Evolutionary conservation across 2,329 filamentous ascomycete species (phyloP).

Genomic region (Penicillium sp.): DNA sequence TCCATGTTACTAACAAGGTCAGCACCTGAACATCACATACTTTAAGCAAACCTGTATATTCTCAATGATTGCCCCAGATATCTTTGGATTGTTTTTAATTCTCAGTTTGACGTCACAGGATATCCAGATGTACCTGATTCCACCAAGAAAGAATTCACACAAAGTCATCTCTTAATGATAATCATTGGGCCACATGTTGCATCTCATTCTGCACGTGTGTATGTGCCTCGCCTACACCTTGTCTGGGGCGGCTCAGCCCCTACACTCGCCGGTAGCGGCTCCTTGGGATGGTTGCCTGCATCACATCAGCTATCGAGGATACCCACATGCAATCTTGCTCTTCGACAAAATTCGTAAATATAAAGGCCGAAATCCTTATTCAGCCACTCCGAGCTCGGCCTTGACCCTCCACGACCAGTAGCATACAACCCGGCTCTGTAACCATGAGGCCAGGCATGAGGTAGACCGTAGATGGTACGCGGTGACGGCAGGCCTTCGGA

Average conservation of each 20-base stretch:
- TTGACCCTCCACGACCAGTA: background rate
- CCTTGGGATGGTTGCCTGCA: background rate
- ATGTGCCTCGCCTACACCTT: no score
- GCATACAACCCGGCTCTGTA: conserved; percentile 1
- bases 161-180: no score
- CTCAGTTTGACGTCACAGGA: no score
- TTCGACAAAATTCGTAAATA: background rate
- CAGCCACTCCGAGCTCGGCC: background rate
- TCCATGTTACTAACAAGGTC: no score
- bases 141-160: background rate
- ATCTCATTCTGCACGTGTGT: no score
- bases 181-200: no score
- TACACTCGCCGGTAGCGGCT: background rate
- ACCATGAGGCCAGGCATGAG: background rate
- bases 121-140: background rate
- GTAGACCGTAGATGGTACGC: background rate
- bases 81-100: background rate
- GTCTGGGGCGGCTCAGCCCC: no score
- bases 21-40: background rate
- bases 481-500: background rate
- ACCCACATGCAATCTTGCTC: background rate
- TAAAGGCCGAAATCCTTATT: background rate
- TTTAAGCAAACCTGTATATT: background rate
- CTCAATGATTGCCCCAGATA: background rate
- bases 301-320: background rate